Conservation (phyloP, 148 eudicot genomes). For the Rhododendron simsii region DNA sequence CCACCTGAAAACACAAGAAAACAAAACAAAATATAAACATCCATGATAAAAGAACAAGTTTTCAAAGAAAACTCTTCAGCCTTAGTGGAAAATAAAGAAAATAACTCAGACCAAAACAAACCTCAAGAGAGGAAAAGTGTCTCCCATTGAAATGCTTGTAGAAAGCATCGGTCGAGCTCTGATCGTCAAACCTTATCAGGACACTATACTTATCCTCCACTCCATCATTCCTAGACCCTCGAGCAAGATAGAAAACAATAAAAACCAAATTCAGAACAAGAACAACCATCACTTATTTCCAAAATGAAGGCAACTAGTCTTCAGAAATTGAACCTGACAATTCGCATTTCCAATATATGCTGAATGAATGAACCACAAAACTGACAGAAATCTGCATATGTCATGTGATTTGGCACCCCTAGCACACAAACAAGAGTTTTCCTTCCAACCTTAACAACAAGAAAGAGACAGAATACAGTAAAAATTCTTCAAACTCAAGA, state of each 20-base stretch:
- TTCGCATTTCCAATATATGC: conserved; percentile 88
- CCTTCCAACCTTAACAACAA: conserved; percentile 60
- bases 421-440: conserved; percentile 78
- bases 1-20: conserved; percentile 45
- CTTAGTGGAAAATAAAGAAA: not conserved
- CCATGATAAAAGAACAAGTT: not conserved
- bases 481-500: not conserved
- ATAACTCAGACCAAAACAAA: conserved; percentile 24
- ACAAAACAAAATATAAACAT: not conserved
- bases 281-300: not conserved
- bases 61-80: not conserved
- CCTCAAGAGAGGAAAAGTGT: conserved; percentile 87
- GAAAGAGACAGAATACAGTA: not conserved
- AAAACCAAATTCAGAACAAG: not conserved
- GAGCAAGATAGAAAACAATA: conserved; percentile 7
- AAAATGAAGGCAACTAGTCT: not conserved
- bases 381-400: conserved; percentile 96
- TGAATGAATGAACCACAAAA: conserved; percentile 88
- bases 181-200: conserved; percentile 72
- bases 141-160: conserved; percentile 77
- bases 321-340: conserved; percentile 62
- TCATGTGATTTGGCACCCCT: conserved; percentile 98
- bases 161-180: conserved; percentile 69
- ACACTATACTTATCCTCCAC: conserved; percentile 77
- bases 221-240: conserved; percentile 62